Evolutionary conservation across 257 asterid species (phyloP).

Genomic region (Scutellaria galericulata): DNA sequence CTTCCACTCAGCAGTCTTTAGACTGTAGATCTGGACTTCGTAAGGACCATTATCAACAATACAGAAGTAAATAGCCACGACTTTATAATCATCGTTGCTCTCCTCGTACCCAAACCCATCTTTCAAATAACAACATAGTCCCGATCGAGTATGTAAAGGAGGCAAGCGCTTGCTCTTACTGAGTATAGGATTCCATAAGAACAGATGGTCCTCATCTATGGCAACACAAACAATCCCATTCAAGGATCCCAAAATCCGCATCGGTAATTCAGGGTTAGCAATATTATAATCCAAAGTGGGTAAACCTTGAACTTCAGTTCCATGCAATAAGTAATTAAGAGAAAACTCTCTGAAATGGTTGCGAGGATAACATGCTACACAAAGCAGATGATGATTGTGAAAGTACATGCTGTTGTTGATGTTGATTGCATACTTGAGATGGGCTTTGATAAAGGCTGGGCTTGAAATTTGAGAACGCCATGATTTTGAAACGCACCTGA

Average conservation of each 20-base stretch:
- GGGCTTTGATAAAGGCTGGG: constrained; percentile 11
- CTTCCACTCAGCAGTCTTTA: constrained; percentile 8
- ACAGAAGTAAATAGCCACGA: constrained; percentile 17
- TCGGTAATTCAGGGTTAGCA: not conserved
- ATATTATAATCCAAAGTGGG: not conserved
- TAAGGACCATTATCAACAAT: not conserved
- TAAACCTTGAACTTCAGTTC: not conserved
- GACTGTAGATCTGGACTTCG: constrained; percentile 18
- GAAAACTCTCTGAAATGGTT: constrained; percentile 24
- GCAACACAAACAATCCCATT: constrained; percentile 22
- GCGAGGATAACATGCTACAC: not conserved
- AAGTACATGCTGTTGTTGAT: not conserved
- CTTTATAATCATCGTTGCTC: constrained; percentile 4
- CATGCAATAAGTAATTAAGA: constrained; percentile 14
- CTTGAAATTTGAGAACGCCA: constrained; percentile 15
- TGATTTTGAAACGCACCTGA: constrained; percentile 23
- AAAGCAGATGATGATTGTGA: constrained; percentile 16
- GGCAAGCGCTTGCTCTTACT: constrained; percentile 11
- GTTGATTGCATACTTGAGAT: not conserved
- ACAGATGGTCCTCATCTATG: constrained; percentile 1
- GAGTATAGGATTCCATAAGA: constrained; percentile 23
- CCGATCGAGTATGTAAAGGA: not conserved
- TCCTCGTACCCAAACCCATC: constrained; percentile 28
- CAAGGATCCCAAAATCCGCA: constrained; percentile 27
- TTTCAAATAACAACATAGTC: constrained; percentile 16